Conservation (phyloP, 768 basidiomycete species). For the Lactarius pseudohatsudake region DNA sequence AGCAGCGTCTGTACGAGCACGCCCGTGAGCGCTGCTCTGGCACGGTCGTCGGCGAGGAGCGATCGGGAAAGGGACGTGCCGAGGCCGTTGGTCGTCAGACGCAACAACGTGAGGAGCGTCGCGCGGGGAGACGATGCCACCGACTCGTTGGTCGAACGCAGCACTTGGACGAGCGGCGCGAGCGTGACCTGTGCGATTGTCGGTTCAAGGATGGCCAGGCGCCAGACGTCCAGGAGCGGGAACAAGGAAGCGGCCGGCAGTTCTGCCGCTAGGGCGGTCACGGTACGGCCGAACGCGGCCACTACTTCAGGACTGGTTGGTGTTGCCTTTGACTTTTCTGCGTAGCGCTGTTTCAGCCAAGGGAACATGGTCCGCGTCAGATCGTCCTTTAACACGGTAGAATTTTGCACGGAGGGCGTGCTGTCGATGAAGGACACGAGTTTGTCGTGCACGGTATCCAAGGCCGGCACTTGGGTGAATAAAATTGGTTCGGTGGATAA, state of each 20-base stretch:
- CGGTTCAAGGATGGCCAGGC: slow-evolving; percentile 70
- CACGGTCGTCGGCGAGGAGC: slow-evolving; percentile 39
- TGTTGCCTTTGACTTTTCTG: slow-evolving; percentile 31
- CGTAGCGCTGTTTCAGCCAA: slow-evolving; percentile 63
- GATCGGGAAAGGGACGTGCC: slow-evolving; percentile 44
- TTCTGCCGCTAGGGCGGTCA: slow-evolving; percentile 41
- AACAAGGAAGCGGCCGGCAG: slow-evolving; percentile 64
- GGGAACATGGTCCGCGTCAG: slow-evolving; percentile 53
- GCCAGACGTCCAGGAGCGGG: slow-evolving; percentile 82
- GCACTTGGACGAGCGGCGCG: slow-evolving; percentile 48
- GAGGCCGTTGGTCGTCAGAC: slow-evolving; percentile 69
- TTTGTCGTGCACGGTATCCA: slow-evolving; percentile 64
- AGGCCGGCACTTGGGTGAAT: slow-evolving; percentile 66
- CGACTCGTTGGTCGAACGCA: slow-evolving; percentile 34
- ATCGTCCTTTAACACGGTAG: slow-evolving; percentile 45
- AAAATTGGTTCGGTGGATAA: slow-evolving; percentile 74
- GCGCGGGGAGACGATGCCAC: slow-evolving; percentile 35
- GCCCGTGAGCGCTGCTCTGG: slow-evolving; percentile 44
- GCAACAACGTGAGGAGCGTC: slow-evolving; percentile 67
- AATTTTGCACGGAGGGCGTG: slow-evolving; percentile 38
- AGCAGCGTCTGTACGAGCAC: slow-evolving; percentile 68
- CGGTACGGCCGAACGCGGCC: slow-evolving; percentile 42
- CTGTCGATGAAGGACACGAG: slow-evolving; percentile 61
- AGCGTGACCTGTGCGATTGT: slow-evolving; percentile 38
- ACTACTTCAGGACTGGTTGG: slow-evolving; percentile 27